Conservation (phyloP, 495 filamentous ascomycete genomes). For the Xanthoparmelia taractica region DNA sequence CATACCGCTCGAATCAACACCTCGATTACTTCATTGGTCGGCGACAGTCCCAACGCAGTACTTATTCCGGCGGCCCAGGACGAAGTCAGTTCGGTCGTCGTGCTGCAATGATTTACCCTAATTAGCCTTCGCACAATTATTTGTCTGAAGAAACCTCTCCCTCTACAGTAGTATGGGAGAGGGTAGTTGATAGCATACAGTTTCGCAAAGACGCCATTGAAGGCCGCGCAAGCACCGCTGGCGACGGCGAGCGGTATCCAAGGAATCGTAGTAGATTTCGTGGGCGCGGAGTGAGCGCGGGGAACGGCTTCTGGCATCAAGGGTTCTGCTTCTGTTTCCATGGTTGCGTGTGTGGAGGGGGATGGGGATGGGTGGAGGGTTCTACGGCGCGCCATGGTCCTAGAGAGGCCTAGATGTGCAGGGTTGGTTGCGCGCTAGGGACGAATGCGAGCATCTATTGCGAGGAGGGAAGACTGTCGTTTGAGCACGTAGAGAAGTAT, state of each 20-base stretch:
- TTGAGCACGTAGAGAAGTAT: not conserved
- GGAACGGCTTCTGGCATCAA: constrained; percentile 15
- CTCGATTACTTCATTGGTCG: constrained; percentile 24
- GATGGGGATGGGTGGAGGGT: not conserved
- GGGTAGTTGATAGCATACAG: too few species aligned
- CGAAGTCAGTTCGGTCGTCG: constrained; percentile 76
- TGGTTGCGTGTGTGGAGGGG: not conserved
- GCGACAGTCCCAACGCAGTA: constrained; percentile 41
- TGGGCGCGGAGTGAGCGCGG: not conserved
- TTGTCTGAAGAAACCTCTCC: too few species aligned
- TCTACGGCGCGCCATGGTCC: not conserved
- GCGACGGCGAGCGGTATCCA: constrained; percentile 81
- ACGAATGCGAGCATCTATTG: too few species aligned
- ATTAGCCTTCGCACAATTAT: too few species aligned
- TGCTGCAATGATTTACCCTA: too few species aligned
- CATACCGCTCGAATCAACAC: constrained; percentile 26
- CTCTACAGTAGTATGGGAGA: too few species aligned
- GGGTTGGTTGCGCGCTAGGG: not conserved
- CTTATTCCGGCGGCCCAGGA: constrained; percentile 59
- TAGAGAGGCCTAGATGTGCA: too few species aligned
- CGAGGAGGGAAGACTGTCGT: not conserved
- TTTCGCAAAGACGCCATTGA: constrained; percentile 96
- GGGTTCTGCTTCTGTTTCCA: constrained; percentile 16
- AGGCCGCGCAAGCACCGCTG: constrained; percentile 82
- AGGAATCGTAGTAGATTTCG: constrained; percentile 2